These are phyloP conservation scores for Diaporthe citrichinensis DNA, from an alignment of 2,329 filamentous ascomycete species.

Conservation along the genomic window DNA sequence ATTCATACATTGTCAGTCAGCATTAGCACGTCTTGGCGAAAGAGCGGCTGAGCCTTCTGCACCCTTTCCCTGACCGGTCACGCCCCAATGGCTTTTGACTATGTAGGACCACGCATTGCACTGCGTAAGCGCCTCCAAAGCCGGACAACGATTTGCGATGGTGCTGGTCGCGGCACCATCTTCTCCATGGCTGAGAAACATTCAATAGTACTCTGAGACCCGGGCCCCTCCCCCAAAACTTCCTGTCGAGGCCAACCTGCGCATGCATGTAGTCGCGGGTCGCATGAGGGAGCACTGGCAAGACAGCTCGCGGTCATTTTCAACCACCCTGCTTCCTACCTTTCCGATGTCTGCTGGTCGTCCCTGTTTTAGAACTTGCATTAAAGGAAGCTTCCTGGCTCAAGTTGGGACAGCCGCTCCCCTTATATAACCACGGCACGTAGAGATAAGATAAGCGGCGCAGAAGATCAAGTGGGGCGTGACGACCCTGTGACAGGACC, in stretches of 20 bases:
- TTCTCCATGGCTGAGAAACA: background rate
- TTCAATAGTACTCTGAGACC: background rate
- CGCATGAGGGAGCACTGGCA: background rate
- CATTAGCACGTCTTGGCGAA: constrained; percentile 21
- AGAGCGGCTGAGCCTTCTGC: background rate
- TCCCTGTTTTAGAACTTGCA: no score
- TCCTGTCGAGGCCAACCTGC: background rate
- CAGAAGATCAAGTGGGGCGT: background rate
- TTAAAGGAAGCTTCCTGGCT: background rate
- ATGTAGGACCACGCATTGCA: background rate
- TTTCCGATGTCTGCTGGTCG: background rate
- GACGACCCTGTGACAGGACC: background rate
- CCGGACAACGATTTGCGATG: no score
- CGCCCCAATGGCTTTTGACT: background rate
- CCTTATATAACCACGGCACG: background rate
- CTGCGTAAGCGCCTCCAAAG: background rate
- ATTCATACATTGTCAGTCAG: background rate
- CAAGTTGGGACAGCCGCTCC: background rate
- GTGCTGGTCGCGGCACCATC: background rate
- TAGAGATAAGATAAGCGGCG: background rate
- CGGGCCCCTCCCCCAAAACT: background rate
- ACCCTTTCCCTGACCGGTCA: background rate
- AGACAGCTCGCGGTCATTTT: background rate
- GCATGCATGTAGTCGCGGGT: no score
- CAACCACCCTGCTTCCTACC: no score